Base-by-base conservation (phyloP, 495 filamentous ascomycete species). In the Daldinia loculata region DNA sequence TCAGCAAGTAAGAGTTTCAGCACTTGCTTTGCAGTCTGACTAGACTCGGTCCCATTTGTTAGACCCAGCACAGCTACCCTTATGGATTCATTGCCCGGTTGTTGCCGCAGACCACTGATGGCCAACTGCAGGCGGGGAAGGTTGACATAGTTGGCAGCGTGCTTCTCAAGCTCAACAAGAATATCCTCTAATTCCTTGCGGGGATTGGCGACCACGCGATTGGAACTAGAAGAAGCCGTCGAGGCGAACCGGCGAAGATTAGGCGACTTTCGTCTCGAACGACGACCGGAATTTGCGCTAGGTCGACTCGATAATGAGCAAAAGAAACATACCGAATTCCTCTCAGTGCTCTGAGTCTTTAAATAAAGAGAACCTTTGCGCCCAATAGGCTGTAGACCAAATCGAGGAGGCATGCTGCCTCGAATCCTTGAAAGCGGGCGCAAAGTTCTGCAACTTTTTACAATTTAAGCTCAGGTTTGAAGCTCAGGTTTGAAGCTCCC, bases 111-210 rank as follows among this genome's bases (percentile, higher is more conserved):
- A 6, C 93, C 93, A 56, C 90, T 85, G 75, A 93, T 78, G 17
- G 93, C 95, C 70, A 98, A 85, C 74, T 93, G 89, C 58, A 98
- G 76, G 70, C 93, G 88, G 63, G 91, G 91, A 22, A 91, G 82
- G 78, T 92, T 92, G 63, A 94, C 85, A 77, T 89, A 88, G 66
- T 85, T 85, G 39, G 87, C 81, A 26, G 89, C 87, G 43, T 87
- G 79, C 63, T 85, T 84, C 68, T 91, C 84, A 24, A 97, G 80
- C 24, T 84, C 82, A 8, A 80, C 78, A 19, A 96, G 81, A 11
- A 89, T 85, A 48, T 84, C 79, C 70, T 93, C 83, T 12, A 97
- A 84, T 60, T 85, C 82, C 51, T 63, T 70, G 63, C 85, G 82
- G 58, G 84, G 75, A 38, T 75, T 64, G 2, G 27, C 7, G 1